Conservation (phyloP, 2,329 filamentous ascomycete genomes). For the Beauveria asiatica region DNA sequence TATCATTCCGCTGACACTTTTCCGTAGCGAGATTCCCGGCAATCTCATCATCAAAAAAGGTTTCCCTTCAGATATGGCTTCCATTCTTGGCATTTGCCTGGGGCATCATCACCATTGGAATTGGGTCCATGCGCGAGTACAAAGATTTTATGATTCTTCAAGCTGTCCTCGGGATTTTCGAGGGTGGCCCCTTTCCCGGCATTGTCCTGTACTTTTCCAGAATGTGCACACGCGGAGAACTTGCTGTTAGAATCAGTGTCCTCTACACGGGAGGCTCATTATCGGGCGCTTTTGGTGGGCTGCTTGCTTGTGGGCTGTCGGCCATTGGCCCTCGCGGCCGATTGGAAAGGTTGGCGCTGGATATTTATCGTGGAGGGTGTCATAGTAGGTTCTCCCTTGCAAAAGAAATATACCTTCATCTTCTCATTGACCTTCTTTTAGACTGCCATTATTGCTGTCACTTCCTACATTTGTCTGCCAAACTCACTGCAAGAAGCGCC, state of each 20-base stretch:
- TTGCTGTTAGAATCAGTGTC: slow-evolving; percentile 55
- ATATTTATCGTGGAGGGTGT: slow-evolving; percentile 55
- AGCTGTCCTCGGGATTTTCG: slow-evolving; percentile 52
- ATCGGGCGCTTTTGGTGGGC: slow-evolving; percentile 50
- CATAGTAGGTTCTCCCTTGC: slow-evolving; percentile 25
- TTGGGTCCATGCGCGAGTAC: slow-evolving; percentile 45
- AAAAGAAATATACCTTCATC: background rate
- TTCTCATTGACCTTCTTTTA: slow-evolving; percentile 16
- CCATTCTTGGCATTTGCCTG: slow-evolving; percentile 47
- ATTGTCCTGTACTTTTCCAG: slow-evolving; percentile 60
- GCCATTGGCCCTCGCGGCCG: slow-evolving; percentile 48
- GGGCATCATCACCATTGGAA: slow-evolving; percentile 50
- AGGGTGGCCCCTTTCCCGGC: slow-evolving; percentile 58
- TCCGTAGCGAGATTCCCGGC: slow-evolving; percentile 49
- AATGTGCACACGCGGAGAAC: slow-evolving; percentile 51
- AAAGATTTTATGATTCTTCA: slow-evolving; percentile 53
- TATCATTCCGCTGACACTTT: background rate
- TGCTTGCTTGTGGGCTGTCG: slow-evolving; percentile 52
- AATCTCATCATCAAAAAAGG: slow-evolving; percentile 56
- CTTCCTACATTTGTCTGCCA: slow-evolving; percentile 46
- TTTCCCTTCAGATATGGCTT: slow-evolving; percentile 53
- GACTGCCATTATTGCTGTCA: slow-evolving; percentile 44
- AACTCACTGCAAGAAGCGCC: slow-evolving; percentile 44
- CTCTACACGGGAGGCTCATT: slow-evolving; percentile 61
- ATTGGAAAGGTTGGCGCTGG: slow-evolving; percentile 51